A percentile compares a stretch with the other conserved stretches of the same genome.
Conservation (phyloP, 805 yeast species). For the Yarrowia osloensis region DNA sequence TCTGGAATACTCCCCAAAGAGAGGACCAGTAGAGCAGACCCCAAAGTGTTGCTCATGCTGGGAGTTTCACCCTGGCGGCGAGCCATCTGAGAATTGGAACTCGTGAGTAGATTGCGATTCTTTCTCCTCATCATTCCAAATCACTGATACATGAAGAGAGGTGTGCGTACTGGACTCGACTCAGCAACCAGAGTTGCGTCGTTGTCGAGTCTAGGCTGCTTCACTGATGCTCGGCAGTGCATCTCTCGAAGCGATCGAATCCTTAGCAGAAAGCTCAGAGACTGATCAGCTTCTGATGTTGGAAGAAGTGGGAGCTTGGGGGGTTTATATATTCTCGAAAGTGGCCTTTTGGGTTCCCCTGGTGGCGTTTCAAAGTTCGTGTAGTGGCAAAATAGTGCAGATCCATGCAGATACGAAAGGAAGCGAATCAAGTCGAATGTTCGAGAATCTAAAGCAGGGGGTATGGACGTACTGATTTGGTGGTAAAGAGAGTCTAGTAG, state of each 20-base stretch:
- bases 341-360: not conserved
- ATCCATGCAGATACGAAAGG: not conserved
- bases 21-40: too few species aligned
- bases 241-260: not conserved
- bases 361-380: not conserved
- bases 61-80: too few species aligned
- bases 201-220: not conserved
- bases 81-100: not conserved
- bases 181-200: too few species aligned
- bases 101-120: not conserved
- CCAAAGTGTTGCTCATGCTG: too few species aligned
- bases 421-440: not conserved
- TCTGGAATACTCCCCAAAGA: not conserved
- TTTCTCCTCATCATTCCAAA: not conserved
- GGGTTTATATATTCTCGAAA: not conserved
- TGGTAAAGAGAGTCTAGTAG: too few species aligned
- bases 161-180: too few species aligned
- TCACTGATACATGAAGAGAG: too few species aligned
- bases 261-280: not conserved
- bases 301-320: not conserved
- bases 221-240: not conserved
- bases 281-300: not conserved
- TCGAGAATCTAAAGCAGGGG: too few species aligned
- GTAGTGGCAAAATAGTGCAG: not conserved
- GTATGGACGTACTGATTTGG: too few species aligned